Conservation (phyloP, 257 asterid species). For the Solanum lignicaule region DNA sequence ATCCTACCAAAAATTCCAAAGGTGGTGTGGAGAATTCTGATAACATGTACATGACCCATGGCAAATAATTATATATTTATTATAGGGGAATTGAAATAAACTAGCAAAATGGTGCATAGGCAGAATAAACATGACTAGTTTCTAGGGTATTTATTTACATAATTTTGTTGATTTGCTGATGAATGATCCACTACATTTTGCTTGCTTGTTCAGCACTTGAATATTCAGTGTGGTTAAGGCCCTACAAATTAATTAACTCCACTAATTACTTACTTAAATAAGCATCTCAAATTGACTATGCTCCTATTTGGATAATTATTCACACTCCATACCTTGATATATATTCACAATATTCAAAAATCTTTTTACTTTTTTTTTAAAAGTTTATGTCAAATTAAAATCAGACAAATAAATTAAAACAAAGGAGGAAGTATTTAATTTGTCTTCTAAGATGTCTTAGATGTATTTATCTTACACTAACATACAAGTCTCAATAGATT, state of each 20-base stretch:
- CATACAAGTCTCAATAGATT: not conserved
- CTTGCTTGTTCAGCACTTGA: not conserved
- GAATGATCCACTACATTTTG: not conserved
- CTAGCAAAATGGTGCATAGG: not conserved
- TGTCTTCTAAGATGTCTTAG: not conserved
- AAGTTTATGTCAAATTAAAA: not conserved
- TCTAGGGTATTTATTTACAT: not conserved
- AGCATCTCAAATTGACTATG: not conserved
- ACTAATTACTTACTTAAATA: not conserved
- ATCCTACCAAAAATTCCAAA: slow-evolving; percentile 7
- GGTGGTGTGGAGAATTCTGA: not conserved
- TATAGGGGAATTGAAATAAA: too few relatives aligned
- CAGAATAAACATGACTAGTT: not conserved
- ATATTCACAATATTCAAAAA: not conserved
- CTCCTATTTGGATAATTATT: not conserved
- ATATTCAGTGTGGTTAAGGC: not conserved
- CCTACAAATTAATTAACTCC: not conserved
- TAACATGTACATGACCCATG: not conserved
- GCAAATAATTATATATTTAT: not conserved
- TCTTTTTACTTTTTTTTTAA: not conserved
- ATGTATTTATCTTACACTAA: not conserved
- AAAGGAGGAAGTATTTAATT: not conserved
- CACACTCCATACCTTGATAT: not conserved
- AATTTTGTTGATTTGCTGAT: not conserved
- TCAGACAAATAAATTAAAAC: not conserved